phyloP scores from a whole-genome alignment of 805 yeast genomes.

The Schizosaccharomyces lindneri region DNA sequence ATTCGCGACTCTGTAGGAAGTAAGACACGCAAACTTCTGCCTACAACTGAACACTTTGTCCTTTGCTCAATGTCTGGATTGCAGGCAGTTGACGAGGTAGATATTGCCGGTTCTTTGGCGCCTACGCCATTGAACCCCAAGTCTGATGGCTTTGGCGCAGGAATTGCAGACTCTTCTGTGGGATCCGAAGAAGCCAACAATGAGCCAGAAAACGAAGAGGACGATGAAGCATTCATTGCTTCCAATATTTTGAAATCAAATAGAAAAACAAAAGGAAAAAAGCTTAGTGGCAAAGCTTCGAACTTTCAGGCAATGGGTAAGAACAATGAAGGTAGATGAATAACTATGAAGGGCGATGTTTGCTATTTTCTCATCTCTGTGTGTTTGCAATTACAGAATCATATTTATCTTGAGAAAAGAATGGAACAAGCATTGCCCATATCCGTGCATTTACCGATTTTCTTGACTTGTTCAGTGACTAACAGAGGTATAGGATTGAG shows the following conservation, averaged over 20 bases:
- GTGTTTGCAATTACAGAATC: background rate
- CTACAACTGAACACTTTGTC: too few relatives aligned
- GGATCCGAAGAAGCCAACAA: too few relatives aligned
- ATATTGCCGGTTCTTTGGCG: background rate
- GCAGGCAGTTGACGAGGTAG: background rate
- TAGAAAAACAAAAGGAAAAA: conserved; percentile 9
- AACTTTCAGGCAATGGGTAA: conserved; percentile 24
- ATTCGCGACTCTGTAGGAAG: too few relatives aligned
- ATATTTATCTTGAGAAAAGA: background rate
- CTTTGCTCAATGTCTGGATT: background rate
- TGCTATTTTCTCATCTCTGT: too few relatives aligned
- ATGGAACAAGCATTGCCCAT: background rate
- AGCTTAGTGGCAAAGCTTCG: conserved; percentile 20
- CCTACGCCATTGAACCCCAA: background rate
- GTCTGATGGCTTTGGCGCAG: too few relatives aligned
- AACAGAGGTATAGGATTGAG: conserved; percentile 26
- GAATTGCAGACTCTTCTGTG: too few relatives aligned
- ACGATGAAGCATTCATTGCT: conserved; percentile 16
- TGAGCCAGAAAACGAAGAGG: conserved; percentile 23
- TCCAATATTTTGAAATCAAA: background rate
- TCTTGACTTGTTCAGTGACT: background rate
- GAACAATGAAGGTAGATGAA: background rate
- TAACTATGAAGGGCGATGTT: too few relatives aligned
- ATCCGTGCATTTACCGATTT: too few relatives aligned
- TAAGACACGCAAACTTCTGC: too few relatives aligned